Percentiles rank a stretch among this genome's conserved stretches.
Conservation (phyloP, 176 grass and related monocot species). For the Oryza rufipogon region DNA sequence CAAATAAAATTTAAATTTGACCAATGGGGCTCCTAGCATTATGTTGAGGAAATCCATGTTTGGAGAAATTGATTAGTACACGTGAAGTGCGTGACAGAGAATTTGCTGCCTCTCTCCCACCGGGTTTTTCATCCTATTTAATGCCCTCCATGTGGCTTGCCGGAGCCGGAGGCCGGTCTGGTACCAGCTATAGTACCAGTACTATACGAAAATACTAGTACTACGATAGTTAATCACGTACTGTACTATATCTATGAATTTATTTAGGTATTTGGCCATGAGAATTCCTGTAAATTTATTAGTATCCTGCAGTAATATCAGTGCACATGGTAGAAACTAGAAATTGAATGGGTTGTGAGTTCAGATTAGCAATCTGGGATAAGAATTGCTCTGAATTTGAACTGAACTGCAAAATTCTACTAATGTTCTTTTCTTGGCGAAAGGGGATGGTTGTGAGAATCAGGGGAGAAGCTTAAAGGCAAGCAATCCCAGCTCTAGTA, state of each 20-base stretch:
- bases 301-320: background rate
- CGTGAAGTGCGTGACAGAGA: background rate
- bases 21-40: background rate
- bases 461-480: background rate
- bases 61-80: background rate
- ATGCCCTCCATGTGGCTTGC: conserved; percentile 9
- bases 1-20: too few relatives aligned
- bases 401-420: background rate
- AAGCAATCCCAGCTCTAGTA: background rate
- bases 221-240: background rate
- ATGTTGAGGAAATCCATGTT: background rate
- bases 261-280: background rate
- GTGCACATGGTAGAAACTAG: background rate
- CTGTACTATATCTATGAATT: background rate
- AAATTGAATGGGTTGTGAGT: too few relatives aligned
- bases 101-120: background rate
- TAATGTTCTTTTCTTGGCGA: background rate
- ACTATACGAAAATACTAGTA: background rate
- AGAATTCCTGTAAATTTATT: background rate
- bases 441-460: too few relatives aligned
- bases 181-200: background rate
- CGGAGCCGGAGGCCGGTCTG: background rate
- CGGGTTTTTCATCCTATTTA: background rate
- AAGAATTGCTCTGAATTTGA: background rate
- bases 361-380: background rate